Evolutionary conservation across 2,329 filamentous ascomycete genomes (phyloP).

Genomic region (Septoria petroselini): DNA sequence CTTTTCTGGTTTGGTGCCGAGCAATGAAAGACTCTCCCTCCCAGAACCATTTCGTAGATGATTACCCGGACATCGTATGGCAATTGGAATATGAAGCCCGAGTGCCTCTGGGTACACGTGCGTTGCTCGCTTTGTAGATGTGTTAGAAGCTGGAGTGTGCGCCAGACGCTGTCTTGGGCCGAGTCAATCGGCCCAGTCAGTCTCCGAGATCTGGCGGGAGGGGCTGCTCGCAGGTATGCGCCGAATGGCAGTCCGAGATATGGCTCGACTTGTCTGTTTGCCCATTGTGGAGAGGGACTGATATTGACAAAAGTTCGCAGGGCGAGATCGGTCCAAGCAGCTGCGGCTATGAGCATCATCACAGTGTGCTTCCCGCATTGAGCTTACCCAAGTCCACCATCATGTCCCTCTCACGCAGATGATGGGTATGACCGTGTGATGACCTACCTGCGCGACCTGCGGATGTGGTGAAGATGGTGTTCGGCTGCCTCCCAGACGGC

Average conservation of each 20-base stretch:
- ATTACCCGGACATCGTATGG: conserved; percentile 36
- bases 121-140: conserved; percentile 26
- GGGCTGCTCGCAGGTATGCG: conserved; percentile 30
- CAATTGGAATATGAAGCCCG: conserved; percentile 30
- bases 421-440: not conserved
- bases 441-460: too few relatives aligned
- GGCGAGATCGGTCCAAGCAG: conserved; percentile 34
- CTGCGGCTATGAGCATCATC: conserved; percentile 19
- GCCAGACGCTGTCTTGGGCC: conserved; percentile 28
- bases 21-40: conserved; percentile 32
- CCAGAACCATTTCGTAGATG: conserved; percentile 37
- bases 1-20: conserved; percentile 27
- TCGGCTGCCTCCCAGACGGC: too few relatives aligned
- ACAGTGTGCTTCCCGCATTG: not conserved
- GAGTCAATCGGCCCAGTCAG: conserved; percentile 32
- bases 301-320: conserved; percentile 31
- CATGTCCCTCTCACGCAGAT: not conserved
- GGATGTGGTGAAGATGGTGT: too few relatives aligned
- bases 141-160: conserved; percentile 28
- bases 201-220: conserved; percentile 30
- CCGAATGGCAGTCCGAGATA: conserved; percentile 36
- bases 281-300: conserved; percentile 36
- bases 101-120: conserved; percentile 29
- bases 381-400: conserved; percentile 24
- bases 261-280: conserved; percentile 33